Evolutionary conservation across 805 yeast genomes (phyloP).

Genomic region (Candida succiphila): DNA sequence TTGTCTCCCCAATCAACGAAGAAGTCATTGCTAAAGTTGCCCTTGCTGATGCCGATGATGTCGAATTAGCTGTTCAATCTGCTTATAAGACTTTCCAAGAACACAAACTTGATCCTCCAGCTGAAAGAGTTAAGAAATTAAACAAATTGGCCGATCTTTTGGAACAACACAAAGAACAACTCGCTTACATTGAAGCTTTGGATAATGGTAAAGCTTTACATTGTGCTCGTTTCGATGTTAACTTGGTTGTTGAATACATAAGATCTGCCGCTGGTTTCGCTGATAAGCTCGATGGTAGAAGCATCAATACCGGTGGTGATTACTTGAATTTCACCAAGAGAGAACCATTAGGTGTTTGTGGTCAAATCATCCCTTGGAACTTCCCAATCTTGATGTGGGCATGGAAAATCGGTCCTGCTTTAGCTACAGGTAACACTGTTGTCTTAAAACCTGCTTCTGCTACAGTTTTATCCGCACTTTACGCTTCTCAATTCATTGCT

Average conservation of each 20-base stretch:
- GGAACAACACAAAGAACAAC: conserved; percentile 51
- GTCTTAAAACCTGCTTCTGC: conserved; percentile 71
- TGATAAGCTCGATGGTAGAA: conserved; percentile 57
- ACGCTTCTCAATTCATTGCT: conserved; percentile 47
- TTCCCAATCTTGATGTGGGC: conserved; percentile 73
- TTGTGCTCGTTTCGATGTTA: conserved; percentile 59
- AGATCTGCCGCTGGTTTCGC: conserved; percentile 69
- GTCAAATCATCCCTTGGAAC: conserved; percentile 81
- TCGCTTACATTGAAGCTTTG: conserved; percentile 60
- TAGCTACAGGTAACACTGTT: conserved; percentile 67
- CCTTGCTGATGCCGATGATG: conserved; percentile 51
- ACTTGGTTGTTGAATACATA: conserved; percentile 51
- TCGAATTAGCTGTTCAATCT: conserved; percentile 58
- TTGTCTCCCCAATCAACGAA: conserved; percentile 43
- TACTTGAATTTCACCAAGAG: conserved; percentile 58
- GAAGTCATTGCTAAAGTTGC: conserved; percentile 39
- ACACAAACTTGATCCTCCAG: conserved; percentile 57
- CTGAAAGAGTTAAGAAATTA: conserved; percentile 40
- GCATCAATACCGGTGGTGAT: conserved; percentile 50
- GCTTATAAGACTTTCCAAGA: conserved; percentile 51
- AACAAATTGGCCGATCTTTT: conserved; percentile 58
- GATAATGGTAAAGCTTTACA: conserved; percentile 72
- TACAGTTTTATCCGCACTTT: conserved; percentile 66
- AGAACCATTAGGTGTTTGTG: conserved; percentile 77
- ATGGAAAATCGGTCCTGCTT: conserved; percentile 75